Conservation (phyloP, 495 filamentous ascomycete species). For the Neurospora pannonica region DNA sequence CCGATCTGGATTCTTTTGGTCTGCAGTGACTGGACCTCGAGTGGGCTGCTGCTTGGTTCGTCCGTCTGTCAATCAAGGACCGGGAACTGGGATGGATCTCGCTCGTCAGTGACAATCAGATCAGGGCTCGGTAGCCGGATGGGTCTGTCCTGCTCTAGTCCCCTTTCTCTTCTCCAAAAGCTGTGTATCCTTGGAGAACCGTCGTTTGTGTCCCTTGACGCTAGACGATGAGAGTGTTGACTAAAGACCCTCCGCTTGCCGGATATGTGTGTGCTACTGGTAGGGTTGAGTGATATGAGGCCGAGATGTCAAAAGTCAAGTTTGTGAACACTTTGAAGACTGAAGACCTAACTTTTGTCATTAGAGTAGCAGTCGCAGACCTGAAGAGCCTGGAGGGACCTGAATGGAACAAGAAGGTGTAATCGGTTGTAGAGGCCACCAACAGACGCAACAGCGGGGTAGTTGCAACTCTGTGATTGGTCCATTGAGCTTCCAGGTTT, state of each 20-base stretch:
- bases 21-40: neutral
- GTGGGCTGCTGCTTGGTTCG: neutral
- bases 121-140: neutral
- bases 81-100: neutral
- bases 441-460: conserved; percentile 14
- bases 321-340: neutral
- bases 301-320: neutral
- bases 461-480: conserved; percentile 14
- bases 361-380: neutral
- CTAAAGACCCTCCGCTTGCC: neutral
- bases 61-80: neutral
- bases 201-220: neutral
- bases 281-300: neutral
- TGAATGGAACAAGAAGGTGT: neutral
- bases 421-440: conserved; percentile 15
- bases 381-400: neutral
- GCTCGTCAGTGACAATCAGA: neutral
- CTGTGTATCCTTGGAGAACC: neutral
- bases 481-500: conserved; percentile 17
- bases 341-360: neutral
- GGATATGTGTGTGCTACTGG: neutral
- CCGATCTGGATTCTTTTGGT: neutral
- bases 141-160: neutral
- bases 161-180: neutral
- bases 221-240: neutral